These are phyloP conservation scores for Trichomonas tenax DNA, from an alignment of 208 protist genomes.

Conservation along the genomic window DNA sequence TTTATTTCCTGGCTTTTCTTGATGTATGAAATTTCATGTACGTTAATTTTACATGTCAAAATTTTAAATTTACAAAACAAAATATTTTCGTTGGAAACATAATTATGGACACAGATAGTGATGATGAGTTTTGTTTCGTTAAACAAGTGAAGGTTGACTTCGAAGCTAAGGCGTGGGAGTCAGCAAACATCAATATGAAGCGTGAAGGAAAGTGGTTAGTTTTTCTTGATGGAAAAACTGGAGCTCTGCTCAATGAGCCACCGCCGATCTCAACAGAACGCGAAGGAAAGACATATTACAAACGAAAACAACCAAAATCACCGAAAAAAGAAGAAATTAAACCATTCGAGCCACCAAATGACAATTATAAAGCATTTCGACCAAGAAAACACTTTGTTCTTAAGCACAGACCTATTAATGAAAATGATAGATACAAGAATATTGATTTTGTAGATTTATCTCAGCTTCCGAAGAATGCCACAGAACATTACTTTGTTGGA, in stretches of 20 bases:
- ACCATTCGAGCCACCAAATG: neutral
- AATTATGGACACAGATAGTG: neutral
- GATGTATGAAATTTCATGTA: no score
- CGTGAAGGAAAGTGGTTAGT: neutral
- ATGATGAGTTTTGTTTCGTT: neutral
- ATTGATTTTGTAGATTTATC: neutral
- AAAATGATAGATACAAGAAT: neutral
- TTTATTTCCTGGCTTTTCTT: no score
- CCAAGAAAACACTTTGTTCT: neutral
- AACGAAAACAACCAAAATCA: neutral
- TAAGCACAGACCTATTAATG: neutral
- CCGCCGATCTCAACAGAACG: neutral
- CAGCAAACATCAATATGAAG: neutral
- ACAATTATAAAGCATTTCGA: neutral
- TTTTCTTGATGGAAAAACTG: neutral
- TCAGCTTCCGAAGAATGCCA: neutral
- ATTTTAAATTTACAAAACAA: no score
- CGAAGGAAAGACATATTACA: neutral
- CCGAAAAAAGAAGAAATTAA: neutral
- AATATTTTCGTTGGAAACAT: neutral
- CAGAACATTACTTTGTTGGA: neutral
- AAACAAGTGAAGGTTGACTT: neutral
- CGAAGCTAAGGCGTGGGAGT: neutral
- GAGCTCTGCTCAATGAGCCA: neutral
- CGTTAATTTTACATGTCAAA: no score